Evolutionary conservation across 179 eudicot species (phyloP).

Genomic region (Beta corolliflora): DNA sequence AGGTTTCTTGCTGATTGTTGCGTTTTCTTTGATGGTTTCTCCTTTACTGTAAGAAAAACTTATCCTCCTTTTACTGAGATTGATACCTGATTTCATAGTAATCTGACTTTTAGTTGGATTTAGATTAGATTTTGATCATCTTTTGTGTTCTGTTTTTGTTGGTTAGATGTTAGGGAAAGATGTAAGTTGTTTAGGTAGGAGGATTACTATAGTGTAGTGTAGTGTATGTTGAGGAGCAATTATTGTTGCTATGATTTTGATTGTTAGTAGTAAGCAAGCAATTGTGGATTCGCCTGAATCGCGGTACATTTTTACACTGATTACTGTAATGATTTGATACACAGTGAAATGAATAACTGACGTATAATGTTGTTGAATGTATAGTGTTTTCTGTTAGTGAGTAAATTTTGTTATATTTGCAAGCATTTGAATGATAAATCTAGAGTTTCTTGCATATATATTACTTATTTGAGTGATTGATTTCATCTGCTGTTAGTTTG

Average conservation of each 20-base stretch:
- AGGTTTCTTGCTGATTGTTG: not conserved
- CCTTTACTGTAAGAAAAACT: constrained; percentile 9
- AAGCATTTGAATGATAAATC: not conserved
- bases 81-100: not conserved
- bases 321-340: not conserved
- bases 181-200: not conserved
- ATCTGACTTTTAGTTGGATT: not conserved
- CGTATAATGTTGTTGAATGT: not conserved
- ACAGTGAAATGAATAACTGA: not conserved
- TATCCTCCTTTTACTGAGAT: not conserved
- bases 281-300: not conserved
- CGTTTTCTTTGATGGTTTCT: not conserved
- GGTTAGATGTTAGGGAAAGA: not conserved
- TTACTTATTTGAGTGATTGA: not conserved
- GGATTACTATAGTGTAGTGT: not conserved
- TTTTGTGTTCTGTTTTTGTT: not conserved
- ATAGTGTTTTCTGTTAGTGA: not conserved
- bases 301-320: not conserved
- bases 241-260: not conserved
- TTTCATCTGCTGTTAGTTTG: not conserved
- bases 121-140: not conserved
- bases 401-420: not conserved
- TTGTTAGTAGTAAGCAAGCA: not conserved
- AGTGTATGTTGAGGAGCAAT: constrained; percentile 7
- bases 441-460: not conserved